phyloP scores from a whole-genome alignment of 768 basidiomycete species.

The Termitomyces bulborhizus region DNA sequence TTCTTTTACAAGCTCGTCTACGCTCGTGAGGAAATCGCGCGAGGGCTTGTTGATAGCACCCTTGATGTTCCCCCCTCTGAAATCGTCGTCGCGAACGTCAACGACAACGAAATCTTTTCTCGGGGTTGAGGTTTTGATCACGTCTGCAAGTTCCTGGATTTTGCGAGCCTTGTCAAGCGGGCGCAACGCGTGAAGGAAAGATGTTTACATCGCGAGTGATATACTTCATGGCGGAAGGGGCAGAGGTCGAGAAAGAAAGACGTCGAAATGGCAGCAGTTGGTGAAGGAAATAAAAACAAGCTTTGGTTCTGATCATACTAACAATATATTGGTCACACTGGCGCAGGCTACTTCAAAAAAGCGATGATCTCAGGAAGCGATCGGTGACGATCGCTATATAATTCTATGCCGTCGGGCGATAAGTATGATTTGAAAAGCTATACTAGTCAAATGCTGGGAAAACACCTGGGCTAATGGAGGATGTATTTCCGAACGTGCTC shows the following conservation, averaged over 20 bases:
- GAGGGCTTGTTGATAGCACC: constrained; percentile 61
- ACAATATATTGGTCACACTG: not conserved
- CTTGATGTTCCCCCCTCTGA: constrained; percentile 72
- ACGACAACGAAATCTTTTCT: constrained; percentile 69
- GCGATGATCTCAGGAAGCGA: not conserved
- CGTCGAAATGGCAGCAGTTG: not conserved
- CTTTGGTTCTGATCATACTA: constrained; percentile 2
- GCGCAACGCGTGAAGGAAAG: not conserved
- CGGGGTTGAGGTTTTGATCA: constrained; percentile 61
- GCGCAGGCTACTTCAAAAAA: not conserved
- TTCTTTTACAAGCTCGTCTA: constrained; percentile 53
- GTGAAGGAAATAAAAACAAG: not conserved
- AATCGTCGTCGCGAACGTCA: constrained; percentile 85
- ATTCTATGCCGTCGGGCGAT: not conserved
- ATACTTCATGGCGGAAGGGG: constrained; percentile 13
- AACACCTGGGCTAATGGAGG: too few species aligned
- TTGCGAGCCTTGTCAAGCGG: not conserved
- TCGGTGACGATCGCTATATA: not conserved
- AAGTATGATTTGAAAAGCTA: not conserved
- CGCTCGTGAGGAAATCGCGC: constrained; percentile 44
- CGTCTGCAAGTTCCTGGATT: constrained; percentile 56
- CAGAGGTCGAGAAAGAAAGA: not conserved
- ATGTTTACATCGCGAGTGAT: constrained; percentile 15
- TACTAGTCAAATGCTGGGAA: too few species aligned
- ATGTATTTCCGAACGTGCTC: not conserved